Percentiles rank a stretch among this genome's conserved stretches.
Evolutionary conservation across 768 basidiomycete genomes (phyloP).

Genomic region (Russula lepida): DNA sequence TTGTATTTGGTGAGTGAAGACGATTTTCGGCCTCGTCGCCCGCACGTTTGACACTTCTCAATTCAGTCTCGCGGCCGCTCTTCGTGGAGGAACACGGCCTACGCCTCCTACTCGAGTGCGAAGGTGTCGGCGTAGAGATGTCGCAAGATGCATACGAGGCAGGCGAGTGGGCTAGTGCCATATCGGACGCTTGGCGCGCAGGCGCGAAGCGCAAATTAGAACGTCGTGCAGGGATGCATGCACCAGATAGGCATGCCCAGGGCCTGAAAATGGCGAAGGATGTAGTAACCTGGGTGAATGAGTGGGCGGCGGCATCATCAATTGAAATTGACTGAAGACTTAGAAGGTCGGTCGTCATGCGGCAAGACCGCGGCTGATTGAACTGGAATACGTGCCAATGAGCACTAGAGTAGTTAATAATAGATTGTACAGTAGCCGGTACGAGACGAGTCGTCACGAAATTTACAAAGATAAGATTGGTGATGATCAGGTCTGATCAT

Average conservation of each 20-base stretch:
- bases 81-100: conserved; percentile 80
- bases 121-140: conserved; percentile 65
- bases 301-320: conserved; percentile 23
- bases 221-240: conserved; percentile 34
- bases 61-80: conserved; percentile 61
- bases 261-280: conserved; percentile 39
- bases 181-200: conserved; percentile 48
- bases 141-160: conserved; percentile 54
- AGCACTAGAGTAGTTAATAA: not conserved
- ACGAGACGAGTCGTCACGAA: too few relatives aligned
- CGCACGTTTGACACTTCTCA: conserved; percentile 22
- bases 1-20: conserved; percentile 54
- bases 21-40: not conserved
- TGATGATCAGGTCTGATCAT: too few relatives aligned
- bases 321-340: not conserved
- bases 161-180: conserved; percentile 60
- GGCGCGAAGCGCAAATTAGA: conserved; percentile 45
- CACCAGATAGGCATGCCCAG: conserved; percentile 35
- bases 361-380: not conserved
- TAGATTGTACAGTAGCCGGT: not conserved
- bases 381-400: not conserved
- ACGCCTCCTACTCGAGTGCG: conserved; percentile 48
- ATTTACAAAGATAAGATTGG: too few relatives aligned
- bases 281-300: conserved; percentile 44
- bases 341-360: not conserved